These are phyloP conservation scores for Flaveria robusta DNA, from an alignment of 129 eudicot species.

Conservation along the genomic window DNA sequence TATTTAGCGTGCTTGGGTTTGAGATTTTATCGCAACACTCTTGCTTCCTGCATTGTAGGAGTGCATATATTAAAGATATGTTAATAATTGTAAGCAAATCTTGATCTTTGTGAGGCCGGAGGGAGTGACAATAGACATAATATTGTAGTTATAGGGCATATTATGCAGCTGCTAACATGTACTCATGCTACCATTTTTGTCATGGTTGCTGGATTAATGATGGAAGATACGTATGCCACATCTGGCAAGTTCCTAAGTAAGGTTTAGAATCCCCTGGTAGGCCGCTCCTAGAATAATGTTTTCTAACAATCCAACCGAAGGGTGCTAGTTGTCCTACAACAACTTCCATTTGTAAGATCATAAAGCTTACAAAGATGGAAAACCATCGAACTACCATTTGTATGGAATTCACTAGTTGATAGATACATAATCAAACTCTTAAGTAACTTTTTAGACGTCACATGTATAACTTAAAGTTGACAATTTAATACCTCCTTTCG, in stretches of 20 bases:
- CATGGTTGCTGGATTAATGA: constrained; percentile 10
- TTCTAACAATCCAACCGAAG: neutral
- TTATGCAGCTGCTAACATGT: constrained; percentile 8
- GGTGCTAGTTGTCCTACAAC: neutral
- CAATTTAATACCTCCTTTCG: neutral
- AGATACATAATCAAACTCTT: neutral
- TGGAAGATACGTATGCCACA: neutral
- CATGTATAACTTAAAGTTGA: neutral
- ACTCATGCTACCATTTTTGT: neutral
- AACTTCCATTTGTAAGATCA: neutral
- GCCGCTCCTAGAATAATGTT: neutral
- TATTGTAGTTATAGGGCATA: neutral
- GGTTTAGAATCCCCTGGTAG: neutral
- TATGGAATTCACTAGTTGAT: neutral
- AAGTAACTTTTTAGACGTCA: neutral
- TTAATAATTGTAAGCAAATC: neutral
- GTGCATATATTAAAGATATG: neutral
- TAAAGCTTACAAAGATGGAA: neutral
- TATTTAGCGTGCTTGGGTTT: neutral
- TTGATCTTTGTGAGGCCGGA: constrained; percentile 10
- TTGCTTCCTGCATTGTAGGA: constrained; percentile 11
- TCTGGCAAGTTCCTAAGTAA: neutral
- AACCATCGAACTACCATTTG: neutral
- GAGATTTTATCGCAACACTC: neutral
- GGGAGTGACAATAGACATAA: neutral